Conservation (phyloP, 345 rosid genomes). For the Moricandia arvensis region DNA sequence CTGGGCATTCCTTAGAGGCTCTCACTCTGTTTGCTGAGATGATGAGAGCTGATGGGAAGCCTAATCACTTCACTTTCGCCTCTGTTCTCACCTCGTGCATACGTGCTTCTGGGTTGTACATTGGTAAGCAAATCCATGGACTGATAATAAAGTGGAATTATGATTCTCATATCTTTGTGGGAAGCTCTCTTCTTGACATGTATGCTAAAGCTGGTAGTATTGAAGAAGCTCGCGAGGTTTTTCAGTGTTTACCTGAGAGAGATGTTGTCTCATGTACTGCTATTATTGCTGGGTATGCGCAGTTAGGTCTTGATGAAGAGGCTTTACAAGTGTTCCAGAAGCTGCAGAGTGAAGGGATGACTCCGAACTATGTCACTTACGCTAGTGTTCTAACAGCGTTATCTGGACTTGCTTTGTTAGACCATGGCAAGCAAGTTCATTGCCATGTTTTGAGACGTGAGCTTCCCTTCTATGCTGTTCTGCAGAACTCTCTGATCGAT, state of each 20-base stretch:
- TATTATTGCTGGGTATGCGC: slow-evolving; percentile 89
- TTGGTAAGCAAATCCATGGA: slow-evolving; percentile 83
- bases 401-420: slow-evolving; percentile 78
- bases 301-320: slow-evolving; percentile 71
- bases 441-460: slow-evolving; percentile 63
- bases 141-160: slow-evolving; percentile 53
- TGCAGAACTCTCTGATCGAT: slow-evolving; percentile 80
- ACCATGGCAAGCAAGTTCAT: slow-evolving; percentile 87
- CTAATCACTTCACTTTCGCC: slow-evolving; percentile 80
- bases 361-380: slow-evolving; percentile 78
- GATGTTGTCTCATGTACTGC: slow-evolving; percentile 74
- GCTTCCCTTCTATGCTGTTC: slow-evolving; percentile 59
- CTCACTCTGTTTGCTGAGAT: slow-evolving; percentile 59
- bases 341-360: slow-evolving; percentile 69
- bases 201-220: slow-evolving; percentile 85
- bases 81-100: slow-evolving; percentile 65
- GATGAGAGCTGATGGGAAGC: slow-evolving; percentile 68
- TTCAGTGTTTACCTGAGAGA: slow-evolving; percentile 71
- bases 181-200: slow-evolving; percentile 96
- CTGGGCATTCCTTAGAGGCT: slow-evolving; percentile 54
- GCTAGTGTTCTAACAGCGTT: slow-evolving; percentile 73
- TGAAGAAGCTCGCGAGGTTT: slow-evolving; percentile 71
- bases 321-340: slow-evolving; percentile 67
- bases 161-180: slow-evolving; percentile 67
- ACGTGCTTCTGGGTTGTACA: slow-evolving; percentile 46